Evolutionary conservation across 208 protist species (phyloP).

Genomic region (Leishmania braziliensis): DNA sequence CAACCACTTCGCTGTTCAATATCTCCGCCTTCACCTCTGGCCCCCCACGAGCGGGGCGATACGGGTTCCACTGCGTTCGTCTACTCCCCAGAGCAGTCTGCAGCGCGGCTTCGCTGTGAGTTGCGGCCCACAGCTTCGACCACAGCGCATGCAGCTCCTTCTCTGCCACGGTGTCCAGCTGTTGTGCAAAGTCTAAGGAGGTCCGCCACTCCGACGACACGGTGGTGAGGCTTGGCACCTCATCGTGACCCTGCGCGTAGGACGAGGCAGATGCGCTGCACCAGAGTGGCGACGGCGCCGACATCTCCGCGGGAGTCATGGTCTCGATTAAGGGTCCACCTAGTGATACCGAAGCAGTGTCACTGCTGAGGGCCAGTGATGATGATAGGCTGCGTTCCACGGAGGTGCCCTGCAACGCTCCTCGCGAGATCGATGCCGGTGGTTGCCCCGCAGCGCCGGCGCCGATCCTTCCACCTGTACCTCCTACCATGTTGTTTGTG

Average conservation of each 20-base stretch:
- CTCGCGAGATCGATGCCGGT: neutral
- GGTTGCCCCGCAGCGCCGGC: neutral
- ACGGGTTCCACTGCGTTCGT: constrained; percentile 74
- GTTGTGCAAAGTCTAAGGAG: constrained; percentile 46
- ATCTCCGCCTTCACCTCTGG: constrained; percentile 53
- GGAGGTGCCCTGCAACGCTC: neutral
- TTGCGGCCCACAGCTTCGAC: constrained; percentile 42
- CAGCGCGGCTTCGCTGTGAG: constrained; percentile 49
- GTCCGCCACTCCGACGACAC: constrained; percentile 15
- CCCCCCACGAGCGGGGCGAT: constrained; percentile 61
- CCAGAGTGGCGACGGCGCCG: constrained; percentile 5
- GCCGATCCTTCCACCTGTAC: neutral
- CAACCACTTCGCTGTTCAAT: constrained; percentile 72
- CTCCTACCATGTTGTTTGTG: neutral
- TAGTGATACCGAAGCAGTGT: constrained; percentile 10
- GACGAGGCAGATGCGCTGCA: neutral
- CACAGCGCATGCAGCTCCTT: constrained; percentile 46
- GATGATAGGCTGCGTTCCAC: constrained; percentile 10
- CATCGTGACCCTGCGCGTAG: neutral
- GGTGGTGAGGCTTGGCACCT: neutral
- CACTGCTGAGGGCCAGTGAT: constrained; percentile 28
- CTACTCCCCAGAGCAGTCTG: constrained; percentile 39
- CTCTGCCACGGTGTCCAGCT: constrained; percentile 50
- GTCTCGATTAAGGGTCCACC: neutral
- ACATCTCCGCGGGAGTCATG: neutral